Evolutionary conservation across 176 grass and related monocot genomes (phyloP).

Genomic region (Oryza rufipogon): DNA sequence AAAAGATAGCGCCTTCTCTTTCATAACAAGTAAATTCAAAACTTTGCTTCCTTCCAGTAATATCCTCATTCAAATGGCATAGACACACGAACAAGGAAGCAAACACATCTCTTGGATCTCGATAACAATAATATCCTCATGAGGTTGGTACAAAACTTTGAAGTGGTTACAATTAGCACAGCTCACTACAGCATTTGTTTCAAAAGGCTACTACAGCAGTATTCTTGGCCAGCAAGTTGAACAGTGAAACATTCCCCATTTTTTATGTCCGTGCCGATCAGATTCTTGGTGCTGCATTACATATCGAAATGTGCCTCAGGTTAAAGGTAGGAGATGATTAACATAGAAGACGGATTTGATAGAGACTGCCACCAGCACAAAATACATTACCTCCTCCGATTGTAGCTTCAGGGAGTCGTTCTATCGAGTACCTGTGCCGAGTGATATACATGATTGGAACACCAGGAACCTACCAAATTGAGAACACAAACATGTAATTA

Average conservation of each 20-base stretch:
- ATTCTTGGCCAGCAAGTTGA: background rate
- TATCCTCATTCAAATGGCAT: too few relatives aligned
- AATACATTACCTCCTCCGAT: conserved; percentile 71
- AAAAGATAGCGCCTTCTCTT: too few relatives aligned
- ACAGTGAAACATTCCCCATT: background rate
- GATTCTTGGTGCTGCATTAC: conserved; percentile 74
- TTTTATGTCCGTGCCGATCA: conserved; percentile 12
- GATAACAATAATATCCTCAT: background rate
- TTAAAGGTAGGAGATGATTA: background rate
- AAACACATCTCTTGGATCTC: background rate
- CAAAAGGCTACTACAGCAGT: background rate
- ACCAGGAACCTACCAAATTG: conserved; percentile 65
- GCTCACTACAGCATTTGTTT: background rate
- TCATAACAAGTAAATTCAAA: too few relatives aligned
- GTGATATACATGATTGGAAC: conserved; percentile 97
- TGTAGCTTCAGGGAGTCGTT: conserved; percentile 86
- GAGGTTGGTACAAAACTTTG: conserved; percentile 10
- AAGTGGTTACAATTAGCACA: conserved; percentile 10
- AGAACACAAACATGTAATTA: background rate
- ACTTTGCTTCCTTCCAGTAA: too few relatives aligned
- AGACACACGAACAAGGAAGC: background rate
- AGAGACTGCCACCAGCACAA: background rate
- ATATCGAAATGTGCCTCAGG: background rate
- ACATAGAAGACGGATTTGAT: background rate
- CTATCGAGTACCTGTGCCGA: conserved; percentile 74